Percentiles rank a stretch among this genome's conserved stretches.
Conservation (phyloP, 352 stramenopile species). For the Pythium brachiatum region DNA sequence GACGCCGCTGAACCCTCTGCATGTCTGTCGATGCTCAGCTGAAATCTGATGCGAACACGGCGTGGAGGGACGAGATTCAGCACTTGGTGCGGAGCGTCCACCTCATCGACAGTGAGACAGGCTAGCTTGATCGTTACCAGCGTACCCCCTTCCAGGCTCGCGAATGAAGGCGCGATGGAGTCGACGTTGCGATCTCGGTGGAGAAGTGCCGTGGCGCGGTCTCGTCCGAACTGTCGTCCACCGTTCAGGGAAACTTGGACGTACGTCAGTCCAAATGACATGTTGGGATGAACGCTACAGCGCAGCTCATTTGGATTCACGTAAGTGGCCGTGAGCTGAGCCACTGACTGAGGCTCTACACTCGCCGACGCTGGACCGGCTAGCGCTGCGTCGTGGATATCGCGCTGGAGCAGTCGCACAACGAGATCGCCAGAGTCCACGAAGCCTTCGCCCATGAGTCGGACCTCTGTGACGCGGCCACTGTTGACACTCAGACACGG, state of each 20-base stretch:
- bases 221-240: slow-evolving; percentile 50
- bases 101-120: slow-evolving; percentile 36
- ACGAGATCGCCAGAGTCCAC: slow-evolving; percentile 64
- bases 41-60: slow-evolving; percentile 48
- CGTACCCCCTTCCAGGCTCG: slow-evolving; percentile 40
- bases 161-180: slow-evolving; percentile 33
- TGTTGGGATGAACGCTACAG: slow-evolving; percentile 60
- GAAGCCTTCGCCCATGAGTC: slow-evolving; percentile 51
- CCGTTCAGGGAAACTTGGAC: slow-evolving; percentile 64
- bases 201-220: slow-evolving; percentile 39
- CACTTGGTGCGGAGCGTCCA: slow-evolving; percentile 43
- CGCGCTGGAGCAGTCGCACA: slow-evolving; percentile 42
- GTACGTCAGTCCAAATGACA: slow-evolving; percentile 60
- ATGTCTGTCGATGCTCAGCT: slow-evolving; percentile 32
- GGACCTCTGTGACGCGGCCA: slow-evolving; percentile 51
- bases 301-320: slow-evolving; percentile 42
- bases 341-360: slow-evolving; percentile 19
- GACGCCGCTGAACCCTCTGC: neutral
- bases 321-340: slow-evolving; percentile 56
- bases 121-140: slow-evolving; percentile 31
- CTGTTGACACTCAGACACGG: slow-evolving; percentile 58
- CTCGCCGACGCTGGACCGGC: neutral
- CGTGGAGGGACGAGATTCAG: slow-evolving; percentile 46
- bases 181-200: slow-evolving; percentile 46
- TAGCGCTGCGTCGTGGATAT: slow-evolving; percentile 22